Evolutionary conservation across 2,329 filamentous ascomycete genomes (phyloP).

Genomic region (Leptographium galeiforme): DNA sequence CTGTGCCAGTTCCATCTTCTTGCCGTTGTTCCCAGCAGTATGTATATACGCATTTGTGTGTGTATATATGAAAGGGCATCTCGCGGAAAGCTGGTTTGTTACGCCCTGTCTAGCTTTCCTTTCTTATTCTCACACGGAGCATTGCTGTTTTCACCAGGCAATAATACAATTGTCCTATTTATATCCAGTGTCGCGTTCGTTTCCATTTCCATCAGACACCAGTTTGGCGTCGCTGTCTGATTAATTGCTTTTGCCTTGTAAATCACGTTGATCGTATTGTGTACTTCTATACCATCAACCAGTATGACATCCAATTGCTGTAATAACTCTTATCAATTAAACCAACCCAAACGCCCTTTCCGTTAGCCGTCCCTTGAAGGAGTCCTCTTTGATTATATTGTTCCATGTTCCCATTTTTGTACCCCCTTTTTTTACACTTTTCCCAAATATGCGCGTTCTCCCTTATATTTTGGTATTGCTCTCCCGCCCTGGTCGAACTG

Average conservation of each 20-base stretch:
- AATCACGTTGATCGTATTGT: too few species aligned
- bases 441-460: background rate
- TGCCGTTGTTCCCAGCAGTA: background rate
- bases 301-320: background rate
- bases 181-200: background rate
- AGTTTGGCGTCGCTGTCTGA: background rate
- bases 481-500: too few species aligned
- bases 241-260: too few species aligned
- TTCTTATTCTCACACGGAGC: background rate
- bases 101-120: background rate
- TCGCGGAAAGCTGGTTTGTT: background rate
- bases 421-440: background rate
- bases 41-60: background rate
- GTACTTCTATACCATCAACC: background rate
- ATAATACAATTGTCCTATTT: background rate
- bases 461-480: background rate
- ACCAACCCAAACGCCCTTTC: background rate
- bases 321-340: background rate
- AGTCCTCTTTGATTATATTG: too few species aligned
- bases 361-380: background rate
- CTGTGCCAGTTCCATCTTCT: background rate
- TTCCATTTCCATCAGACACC: background rate
- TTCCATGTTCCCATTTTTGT: background rate
- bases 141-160: background rate
- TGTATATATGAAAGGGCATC: background rate